phyloP scores from a whole-genome alignment of 352 stramenopile species.

The Phytopythium ostracodes region DNA sequence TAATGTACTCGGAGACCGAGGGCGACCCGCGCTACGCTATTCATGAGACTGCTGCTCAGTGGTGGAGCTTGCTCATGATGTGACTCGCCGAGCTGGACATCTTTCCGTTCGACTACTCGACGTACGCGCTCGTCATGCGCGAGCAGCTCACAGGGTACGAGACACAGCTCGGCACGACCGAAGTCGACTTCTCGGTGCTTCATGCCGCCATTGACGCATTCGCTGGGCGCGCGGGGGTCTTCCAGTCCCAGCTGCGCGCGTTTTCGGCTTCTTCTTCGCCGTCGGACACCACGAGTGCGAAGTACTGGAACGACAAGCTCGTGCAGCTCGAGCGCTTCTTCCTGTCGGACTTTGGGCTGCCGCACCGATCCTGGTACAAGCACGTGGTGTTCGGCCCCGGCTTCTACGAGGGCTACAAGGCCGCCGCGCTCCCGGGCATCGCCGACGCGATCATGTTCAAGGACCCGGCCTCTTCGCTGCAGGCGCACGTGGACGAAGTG shows the following conservation, averaged over 20 bases:
- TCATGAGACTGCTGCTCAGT: conserved; percentile 34
- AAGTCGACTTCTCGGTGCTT: conserved; percentile 22
- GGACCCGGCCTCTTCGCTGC: conserved; percentile 27
- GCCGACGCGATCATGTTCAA: conserved; percentile 42
- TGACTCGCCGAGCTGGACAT: conserved; percentile 39
- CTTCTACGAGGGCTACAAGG: conserved; percentile 50
- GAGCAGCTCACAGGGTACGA: conserved; percentile 24
- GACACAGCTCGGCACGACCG: conserved; percentile 10
- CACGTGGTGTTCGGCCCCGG: conserved; percentile 59
- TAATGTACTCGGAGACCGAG: conserved; percentile 40
- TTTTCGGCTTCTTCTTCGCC: conserved; percentile 5
- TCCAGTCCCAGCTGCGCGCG: conserved; percentile 16
- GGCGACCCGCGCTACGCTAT: conserved; percentile 44
- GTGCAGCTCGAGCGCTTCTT: conserved; percentile 46
- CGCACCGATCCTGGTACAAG: conserved; percentile 54
- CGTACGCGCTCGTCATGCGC: conserved; percentile 46
- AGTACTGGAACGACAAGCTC: conserved; percentile 44
- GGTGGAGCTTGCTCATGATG: conserved; percentile 52
- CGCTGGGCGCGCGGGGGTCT: conserved; percentile 19
- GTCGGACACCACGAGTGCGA: neutral
- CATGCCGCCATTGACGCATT: conserved; percentile 33
- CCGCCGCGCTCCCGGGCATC: conserved; percentile 46
- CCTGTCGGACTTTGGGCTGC: conserved; percentile 28
- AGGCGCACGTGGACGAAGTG: conserved; percentile 43
- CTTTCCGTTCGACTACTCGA: conserved; percentile 57